These are phyloP conservation scores for Thalassiosira sp. DNA, from an alignment of 352 stramenopile genomes.

Conservation along the genomic window DNA sequence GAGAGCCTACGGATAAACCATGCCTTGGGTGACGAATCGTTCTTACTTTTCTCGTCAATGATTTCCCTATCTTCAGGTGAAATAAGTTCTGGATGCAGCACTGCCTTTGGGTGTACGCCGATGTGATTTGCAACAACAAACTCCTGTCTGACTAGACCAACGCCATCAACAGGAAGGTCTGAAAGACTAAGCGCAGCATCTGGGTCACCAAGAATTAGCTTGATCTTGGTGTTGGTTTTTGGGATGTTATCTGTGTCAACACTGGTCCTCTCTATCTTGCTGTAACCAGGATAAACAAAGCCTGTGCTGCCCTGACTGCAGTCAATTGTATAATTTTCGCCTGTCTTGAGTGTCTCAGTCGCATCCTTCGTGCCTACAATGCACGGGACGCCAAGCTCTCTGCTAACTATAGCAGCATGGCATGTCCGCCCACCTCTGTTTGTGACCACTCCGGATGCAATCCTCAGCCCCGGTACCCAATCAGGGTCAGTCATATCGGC, in stretches of 20 bases:
- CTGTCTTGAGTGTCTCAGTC: slow-evolving; percentile 51
- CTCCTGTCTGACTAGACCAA: slow-evolving; percentile 50
- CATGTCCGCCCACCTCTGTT: slow-evolving; percentile 54
- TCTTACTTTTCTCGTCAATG: slow-evolving; percentile 36
- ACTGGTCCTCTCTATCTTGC: slow-evolving; percentile 35
- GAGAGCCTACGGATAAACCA: slow-evolving; percentile 45
- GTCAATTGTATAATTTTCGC: slow-evolving; percentile 53
- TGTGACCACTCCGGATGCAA: slow-evolving; percentile 50
- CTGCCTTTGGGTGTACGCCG: slow-evolving; percentile 48
- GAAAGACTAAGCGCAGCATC: slow-evolving; percentile 32
- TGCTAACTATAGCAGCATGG: slow-evolving; percentile 59
- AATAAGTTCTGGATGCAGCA: slow-evolving; percentile 39
- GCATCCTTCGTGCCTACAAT: slow-evolving; percentile 59
- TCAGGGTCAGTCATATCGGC: slow-evolving; percentile 54
- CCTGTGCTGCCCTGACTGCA: slow-evolving; percentile 42
- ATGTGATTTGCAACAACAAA: slow-evolving; percentile 50
- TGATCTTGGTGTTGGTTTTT: slow-evolving; percentile 46
- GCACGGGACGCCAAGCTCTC: slow-evolving; percentile 55
- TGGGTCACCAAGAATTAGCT: slow-evolving; percentile 52
- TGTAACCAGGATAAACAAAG: slow-evolving; percentile 33
- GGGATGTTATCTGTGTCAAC: slow-evolving; percentile 28
- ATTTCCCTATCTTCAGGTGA: slow-evolving; percentile 28
- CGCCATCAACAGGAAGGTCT: slow-evolving; percentile 41
- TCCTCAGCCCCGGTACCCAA: slow-evolving; percentile 47
- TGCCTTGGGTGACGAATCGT: slow-evolving; percentile 46